Base-by-base conservation (phyloP, 1,284 basidiomycete species). In the Ustilago bromivora region DNA sequence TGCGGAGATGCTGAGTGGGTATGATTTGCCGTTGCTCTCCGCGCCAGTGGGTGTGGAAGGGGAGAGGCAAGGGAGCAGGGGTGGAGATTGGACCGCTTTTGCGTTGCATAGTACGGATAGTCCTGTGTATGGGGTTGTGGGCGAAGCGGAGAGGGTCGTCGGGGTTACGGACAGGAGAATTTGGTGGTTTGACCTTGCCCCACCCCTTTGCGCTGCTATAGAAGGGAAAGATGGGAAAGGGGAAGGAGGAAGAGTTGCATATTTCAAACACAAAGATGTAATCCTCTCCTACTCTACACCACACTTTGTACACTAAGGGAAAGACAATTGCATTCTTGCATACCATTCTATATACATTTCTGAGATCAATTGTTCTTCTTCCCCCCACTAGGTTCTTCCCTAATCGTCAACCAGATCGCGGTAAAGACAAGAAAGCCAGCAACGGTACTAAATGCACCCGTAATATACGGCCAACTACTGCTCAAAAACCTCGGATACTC, bases 401-500 rank as follows among this genome's bases (percentile, higher is more conserved):
- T 32, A 11, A 78, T 41, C 2, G 59, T 64, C 28, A 97, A 88
- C 94, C 95, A 99, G 31, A 96, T 84, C 0, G 90, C 89, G 17
- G 90, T 90, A 87, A 99, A 98, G 12, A 95, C 72, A 80, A 96
- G 87, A 87, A 97, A 97, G 0, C 90, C 94, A 0, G 90, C 86
- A 76, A 92, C 92, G 0, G 94, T 96, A 87, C 92, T 94, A 82
- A 95, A 91, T 13, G 95, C 93, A 32, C 95, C 94, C 0, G 90
- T 89, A 80, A 98, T 98, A 87, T 96, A 99, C 1, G 96, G 96
- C 92, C 93, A 96, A 11, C 95, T 95, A 10, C 94, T 94, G 63
- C 91, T 92, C 76, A 99, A 89, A 90, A 96, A 98, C 47, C 96
- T 91, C 12, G 94, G 94, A 87, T 98, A 96, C 69, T 93, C 93